A percentile compares a stretch with the other conserved stretches of the same genome.
Conservation (phyloP, 768 basidiomycete genomes). For the Calocybe indica region DNA sequence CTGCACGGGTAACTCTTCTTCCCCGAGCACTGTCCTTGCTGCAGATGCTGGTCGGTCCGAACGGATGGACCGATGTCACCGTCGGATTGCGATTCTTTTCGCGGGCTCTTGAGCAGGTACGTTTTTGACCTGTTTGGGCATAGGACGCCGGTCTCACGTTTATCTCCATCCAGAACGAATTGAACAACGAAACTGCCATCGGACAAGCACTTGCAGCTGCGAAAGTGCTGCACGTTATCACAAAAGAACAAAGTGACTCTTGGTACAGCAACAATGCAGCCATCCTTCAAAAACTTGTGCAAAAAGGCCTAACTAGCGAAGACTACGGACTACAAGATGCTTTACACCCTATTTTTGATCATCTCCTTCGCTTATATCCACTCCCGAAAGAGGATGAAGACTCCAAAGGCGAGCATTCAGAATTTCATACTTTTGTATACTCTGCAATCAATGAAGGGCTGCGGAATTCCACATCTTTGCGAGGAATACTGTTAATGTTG, state of each 20-base stretch:
- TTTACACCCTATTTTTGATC: constrained; percentile 77
- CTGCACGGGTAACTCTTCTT: constrained; percentile 40
- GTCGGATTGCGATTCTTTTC: constrained; percentile 90
- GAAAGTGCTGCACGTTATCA: constrained; percentile 83
- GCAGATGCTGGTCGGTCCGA: constrained; percentile 72
- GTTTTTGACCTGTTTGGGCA: constrained; percentile 10
- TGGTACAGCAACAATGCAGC: constrained; percentile 76
- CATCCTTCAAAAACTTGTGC: constrained; percentile 75
- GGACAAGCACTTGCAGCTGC: constrained; percentile 73
- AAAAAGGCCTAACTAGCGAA: constrained; percentile 80
- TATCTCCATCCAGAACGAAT: constrained; percentile 49
- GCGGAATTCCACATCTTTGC: constrained; percentile 63
- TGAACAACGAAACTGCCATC: constrained; percentile 59
- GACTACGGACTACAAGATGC: constrained; percentile 78
- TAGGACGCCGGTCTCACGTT: background rate
- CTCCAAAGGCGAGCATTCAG: constrained; percentile 61
- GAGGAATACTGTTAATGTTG: constrained; percentile 82
- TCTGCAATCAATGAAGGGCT: constrained; percentile 73
- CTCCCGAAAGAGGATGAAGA: constrained; percentile 76
- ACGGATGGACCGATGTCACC: constrained; percentile 87
- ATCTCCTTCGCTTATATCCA: constrained; percentile 71
- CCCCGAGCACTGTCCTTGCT: constrained; percentile 64
- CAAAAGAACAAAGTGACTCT: constrained; percentile 72
- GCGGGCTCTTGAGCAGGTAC: constrained; percentile 74
- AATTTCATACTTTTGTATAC: constrained; percentile 75